Conservation (phyloP, 2,329 filamentous ascomycete species). For the Aspergillus ruber region DNA sequence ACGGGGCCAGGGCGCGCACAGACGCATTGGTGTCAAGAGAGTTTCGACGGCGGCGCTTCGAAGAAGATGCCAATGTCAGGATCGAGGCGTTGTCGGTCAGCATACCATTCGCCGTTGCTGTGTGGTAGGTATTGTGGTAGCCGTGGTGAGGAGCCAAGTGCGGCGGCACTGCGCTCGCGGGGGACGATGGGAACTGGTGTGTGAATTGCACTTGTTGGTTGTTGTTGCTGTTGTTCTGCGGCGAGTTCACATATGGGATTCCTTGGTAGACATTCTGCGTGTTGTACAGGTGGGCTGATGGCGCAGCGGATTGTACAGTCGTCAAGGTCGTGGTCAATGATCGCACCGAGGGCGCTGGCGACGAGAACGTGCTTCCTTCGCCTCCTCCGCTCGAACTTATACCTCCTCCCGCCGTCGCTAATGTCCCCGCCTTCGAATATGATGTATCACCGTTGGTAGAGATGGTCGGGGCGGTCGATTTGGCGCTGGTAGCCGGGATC, state of each 20-base stretch:
- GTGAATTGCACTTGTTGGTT: slow-evolving; percentile 48
- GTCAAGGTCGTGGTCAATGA: slow-evolving; percentile 61
- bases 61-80: slow-evolving; percentile 58
- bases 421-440: slow-evolving; percentile 75
- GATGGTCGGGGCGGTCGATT: slow-evolving; percentile 70
- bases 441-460: slow-evolving; percentile 76
- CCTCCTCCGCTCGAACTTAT: slow-evolving; percentile 61
- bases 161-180: slow-evolving; percentile 55
- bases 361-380: slow-evolving; percentile 60
- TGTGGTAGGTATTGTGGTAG: slow-evolving; percentile 52
- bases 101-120: slow-evolving; percentile 58
- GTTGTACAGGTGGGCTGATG: slow-evolving; percentile 42
- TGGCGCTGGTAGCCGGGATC: slow-evolving; percentile 56
- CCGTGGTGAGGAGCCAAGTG: slow-evolving; percentile 47
- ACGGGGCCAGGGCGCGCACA: slow-evolving; percentile 57
- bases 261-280: slow-evolving; percentile 25
- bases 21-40: slow-evolving; percentile 62
- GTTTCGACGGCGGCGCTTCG: slow-evolving; percentile 57
- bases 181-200: slow-evolving; percentile 55
- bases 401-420: slow-evolving; percentile 56
- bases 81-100: slow-evolving; percentile 61
- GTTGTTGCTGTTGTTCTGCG: slow-evolving; percentile 31
- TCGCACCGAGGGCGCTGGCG: slow-evolving; percentile 58
- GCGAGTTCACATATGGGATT: slow-evolving; percentile 27
- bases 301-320: slow-evolving; percentile 58